Base-by-base conservation (phyloP, 2,329 filamentous ascomycete species). In the Colletotrichum australisinense region DNA sequence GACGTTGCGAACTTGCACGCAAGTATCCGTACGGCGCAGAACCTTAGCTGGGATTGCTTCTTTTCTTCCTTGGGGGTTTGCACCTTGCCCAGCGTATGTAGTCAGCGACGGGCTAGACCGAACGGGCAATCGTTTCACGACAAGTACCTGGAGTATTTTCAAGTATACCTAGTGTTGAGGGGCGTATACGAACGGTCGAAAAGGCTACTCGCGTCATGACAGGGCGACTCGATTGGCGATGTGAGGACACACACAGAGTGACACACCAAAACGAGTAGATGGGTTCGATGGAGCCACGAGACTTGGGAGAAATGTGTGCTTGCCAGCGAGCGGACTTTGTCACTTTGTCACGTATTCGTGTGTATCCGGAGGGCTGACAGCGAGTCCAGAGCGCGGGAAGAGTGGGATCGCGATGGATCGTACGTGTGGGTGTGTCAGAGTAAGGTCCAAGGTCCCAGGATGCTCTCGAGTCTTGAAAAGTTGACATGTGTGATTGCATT, bases 131-230 rank as follows among this genome's bases (percentile, higher is more conserved):
- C 30, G 65, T 8, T 53, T 72, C 59, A 49, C 52, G 35, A 28
- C 52, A 58, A 42, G 63, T 49, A 49, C 42, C 42, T 49, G 6
- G 42, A 49, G 42, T 49, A 49, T 49, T 49, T 14, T 16, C 38
- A n/a, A 49, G 5, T 19, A 28, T 11, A 24, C 32, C 53, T 24
- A 22, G 42, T 42, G 14, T 26, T 28, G 26, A 63, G 70, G 70
- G 70, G 70, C 59, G 46, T 64, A 64, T 72, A 38, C 66, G 59
- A 65, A 30, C 12, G 12, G 30, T 53, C 35, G 38, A 16, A 30
- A 64, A 53, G 32, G 70, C 70, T 59, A 69, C 70, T 64, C 53
- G 66, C 65, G 70, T 69, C 66, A 73, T 64, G 22, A 19, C 12
- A 56, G 11, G 19, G 35, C 22, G 49, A 22, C 30, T 22, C 24